These are phyloP conservation scores for Solanum hybrid DNA, from an alignment of 305 asterid species.

Conservation along the genomic window DNA sequence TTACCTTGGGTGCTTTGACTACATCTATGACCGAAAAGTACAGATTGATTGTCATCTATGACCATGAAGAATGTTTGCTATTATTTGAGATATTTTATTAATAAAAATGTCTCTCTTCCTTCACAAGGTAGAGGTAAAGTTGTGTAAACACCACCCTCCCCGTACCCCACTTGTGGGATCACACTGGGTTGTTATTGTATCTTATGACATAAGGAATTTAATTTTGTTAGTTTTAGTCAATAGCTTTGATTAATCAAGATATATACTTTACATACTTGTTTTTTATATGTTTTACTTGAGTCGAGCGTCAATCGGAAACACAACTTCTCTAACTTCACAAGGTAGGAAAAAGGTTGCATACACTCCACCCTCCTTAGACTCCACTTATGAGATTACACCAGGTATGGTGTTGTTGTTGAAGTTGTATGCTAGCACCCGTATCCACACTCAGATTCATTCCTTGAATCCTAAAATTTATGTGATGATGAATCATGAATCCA, in stretches of 20 bases:
- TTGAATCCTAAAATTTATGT: not conserved
- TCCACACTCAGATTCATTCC: not conserved
- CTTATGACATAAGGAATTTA: not conserved
- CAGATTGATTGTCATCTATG: not conserved
- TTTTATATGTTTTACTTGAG: not conserved
- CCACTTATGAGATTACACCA: not conserved
- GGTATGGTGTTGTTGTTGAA: not conserved
- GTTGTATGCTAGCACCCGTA: not conserved
- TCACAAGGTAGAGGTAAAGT: not conserved
- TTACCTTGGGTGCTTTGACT: not conserved
- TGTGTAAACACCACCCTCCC: not conserved
- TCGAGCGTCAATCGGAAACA: not conserved
- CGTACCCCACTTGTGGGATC: not conserved
- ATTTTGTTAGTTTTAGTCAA: not conserved
- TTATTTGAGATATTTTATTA: not conserved
- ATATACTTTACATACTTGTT: not conserved
- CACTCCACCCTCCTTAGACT: not conserved
- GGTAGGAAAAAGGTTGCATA: not conserved
- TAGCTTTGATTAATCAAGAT: not conserved
- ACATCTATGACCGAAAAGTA: not conserved
- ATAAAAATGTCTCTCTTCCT: not conserved
- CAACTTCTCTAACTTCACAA: not conserved
- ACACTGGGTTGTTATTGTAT: not conserved
- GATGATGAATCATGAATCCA: not conserved
- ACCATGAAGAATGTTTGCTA: not conserved